A percentile compares a stretch with the other conserved stretches of the same genome.
These are phyloP conservation scores for Hygrocybe punicea DNA, from an alignment of 768 basidiomycete species.

Conservation along the genomic window DNA sequence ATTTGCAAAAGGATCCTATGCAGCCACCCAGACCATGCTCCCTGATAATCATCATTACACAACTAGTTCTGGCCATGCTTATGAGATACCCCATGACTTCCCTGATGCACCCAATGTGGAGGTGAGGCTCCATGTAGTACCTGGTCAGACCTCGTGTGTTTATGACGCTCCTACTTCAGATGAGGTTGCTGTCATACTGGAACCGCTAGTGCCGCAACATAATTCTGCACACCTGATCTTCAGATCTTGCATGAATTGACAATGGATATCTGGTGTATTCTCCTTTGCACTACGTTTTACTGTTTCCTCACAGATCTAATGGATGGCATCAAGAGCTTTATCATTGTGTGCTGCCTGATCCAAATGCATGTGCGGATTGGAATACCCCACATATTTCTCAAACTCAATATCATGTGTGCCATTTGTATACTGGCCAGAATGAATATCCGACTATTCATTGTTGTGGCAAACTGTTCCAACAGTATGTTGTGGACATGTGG, in stretches of 20 bases:
- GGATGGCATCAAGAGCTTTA: no score
- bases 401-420: no score
- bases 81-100: slow-evolving; percentile 26
- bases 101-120: slow-evolving; percentile 10
- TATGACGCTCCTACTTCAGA: slow-evolving; percentile 34
- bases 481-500: no score
- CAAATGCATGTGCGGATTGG: no score
- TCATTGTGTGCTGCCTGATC: no score
- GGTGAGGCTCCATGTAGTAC: slow-evolving; percentile 12
- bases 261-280: slow-evolving; percentile 36
- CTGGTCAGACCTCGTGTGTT: slow-evolving; percentile 13
- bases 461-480: no score
- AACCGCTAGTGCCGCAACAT: slow-evolving; percentile 27
- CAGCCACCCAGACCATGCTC: slow-evolving; percentile 20
- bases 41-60: slow-evolving; percentile 24
- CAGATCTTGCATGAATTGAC: slow-evolving; percentile 25
- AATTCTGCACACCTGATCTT: slow-evolving; percentile 15
- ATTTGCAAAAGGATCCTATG: slow-evolving; percentile 19
- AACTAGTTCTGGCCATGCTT: slow-evolving; percentile 30
- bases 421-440: no score
- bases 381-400: no score
- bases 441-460: no score
- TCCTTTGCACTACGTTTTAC: no score
- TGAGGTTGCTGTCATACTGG: slow-evolving; percentile 39
- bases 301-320: no score